These are phyloP conservation scores for Botryotinia narcissicola DNA, from an alignment of 2,329 filamentous ascomycete genomes.

Conservation along the genomic window DNA sequence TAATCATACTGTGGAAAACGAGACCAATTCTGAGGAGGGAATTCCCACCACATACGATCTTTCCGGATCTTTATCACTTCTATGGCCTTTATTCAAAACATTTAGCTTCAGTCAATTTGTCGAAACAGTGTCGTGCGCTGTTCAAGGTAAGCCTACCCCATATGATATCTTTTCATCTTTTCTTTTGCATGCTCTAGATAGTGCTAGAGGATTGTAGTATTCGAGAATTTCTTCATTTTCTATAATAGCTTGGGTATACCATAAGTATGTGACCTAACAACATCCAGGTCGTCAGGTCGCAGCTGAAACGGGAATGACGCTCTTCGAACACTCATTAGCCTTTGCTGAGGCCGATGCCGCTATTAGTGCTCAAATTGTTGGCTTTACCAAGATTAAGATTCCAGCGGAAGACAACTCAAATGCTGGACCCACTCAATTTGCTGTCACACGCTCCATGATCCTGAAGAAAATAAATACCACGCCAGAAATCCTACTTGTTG, in stretches of 20 bases:
- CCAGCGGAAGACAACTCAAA: constrained; percentile 27
- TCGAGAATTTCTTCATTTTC: not conserved
- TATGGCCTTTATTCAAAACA: constrained; percentile 73
- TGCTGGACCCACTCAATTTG: constrained; percentile 43
- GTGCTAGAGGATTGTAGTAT: not conserved
- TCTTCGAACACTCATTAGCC: constrained; percentile 93
- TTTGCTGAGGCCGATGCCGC: constrained; percentile 94
- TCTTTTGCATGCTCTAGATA: not conserved
- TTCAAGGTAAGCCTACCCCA: constrained; percentile 59
- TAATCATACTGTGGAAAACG: constrained; percentile 40
- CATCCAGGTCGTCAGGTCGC: constrained; percentile 57
- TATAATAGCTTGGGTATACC: not conserved
- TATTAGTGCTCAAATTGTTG: constrained; percentile 71
- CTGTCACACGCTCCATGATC: constrained; percentile 63
- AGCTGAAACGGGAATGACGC: constrained; percentile 90
- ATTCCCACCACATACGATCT: constrained; percentile 26
- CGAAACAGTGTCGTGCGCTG: constrained; percentile 81
- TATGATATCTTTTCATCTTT: not conserved
- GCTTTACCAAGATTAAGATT: constrained; percentile 28
- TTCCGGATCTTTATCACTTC: constrained; percentile 70
- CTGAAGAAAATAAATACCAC: constrained; percentile 81
- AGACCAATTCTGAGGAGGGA: constrained; percentile 11
- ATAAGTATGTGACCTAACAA: constrained; percentile 16
- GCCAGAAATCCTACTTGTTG: constrained; percentile 82
- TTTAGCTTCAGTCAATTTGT: constrained; percentile 77